Conservation (phyloP, 2,329 filamentous ascomycete genomes). For the Colletotrichum sp. region DNA sequence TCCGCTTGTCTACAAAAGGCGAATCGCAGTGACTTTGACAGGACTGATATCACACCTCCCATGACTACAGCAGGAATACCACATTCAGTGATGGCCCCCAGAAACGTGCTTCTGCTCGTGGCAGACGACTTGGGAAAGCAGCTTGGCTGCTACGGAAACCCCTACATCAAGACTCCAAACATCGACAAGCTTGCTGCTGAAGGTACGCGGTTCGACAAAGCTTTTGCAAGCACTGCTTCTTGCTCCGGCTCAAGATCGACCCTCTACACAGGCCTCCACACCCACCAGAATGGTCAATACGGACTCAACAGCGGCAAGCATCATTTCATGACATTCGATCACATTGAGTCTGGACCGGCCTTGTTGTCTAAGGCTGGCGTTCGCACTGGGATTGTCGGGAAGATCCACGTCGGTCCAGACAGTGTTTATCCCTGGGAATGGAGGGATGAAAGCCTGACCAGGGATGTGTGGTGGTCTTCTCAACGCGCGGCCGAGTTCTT, state of each 20-base stretch:
- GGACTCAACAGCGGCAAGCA: slow-evolving; percentile 41
- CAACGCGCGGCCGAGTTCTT: not conserved
- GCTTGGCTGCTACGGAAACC: slow-evolving; percentile 39
- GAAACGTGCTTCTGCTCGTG: slow-evolving; percentile 43
- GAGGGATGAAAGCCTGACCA: not conserved
- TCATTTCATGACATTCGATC: slow-evolving; percentile 46
- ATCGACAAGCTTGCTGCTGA: slow-evolving; percentile 43
- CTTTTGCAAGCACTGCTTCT: slow-evolving; percentile 51
- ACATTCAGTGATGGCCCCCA: slow-evolving; percentile 14
- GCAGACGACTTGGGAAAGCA: slow-evolving; percentile 47
- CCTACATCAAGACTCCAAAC: slow-evolving; percentile 39
- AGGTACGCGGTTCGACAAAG: slow-evolving; percentile 41
- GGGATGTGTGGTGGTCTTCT: not conserved
- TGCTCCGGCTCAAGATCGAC: slow-evolving; percentile 52
- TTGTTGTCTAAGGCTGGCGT: not conserved
- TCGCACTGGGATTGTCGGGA: not conserved
- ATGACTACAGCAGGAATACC: not conserved
- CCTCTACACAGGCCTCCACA: slow-evolving; percentile 55
- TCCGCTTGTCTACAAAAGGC: not conserved
- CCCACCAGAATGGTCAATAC: slow-evolving; percentile 53
- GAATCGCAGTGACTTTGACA: not conserved
- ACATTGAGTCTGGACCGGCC: slow-evolving; percentile 34
- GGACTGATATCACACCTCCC: not conserved
- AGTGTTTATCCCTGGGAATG: not conserved
- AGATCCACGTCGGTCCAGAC: not conserved